phyloP scores from a whole-genome alignment of 2,329 filamentous ascomycete genomes.

The Lasiodiplodia gonubiensis region DNA sequence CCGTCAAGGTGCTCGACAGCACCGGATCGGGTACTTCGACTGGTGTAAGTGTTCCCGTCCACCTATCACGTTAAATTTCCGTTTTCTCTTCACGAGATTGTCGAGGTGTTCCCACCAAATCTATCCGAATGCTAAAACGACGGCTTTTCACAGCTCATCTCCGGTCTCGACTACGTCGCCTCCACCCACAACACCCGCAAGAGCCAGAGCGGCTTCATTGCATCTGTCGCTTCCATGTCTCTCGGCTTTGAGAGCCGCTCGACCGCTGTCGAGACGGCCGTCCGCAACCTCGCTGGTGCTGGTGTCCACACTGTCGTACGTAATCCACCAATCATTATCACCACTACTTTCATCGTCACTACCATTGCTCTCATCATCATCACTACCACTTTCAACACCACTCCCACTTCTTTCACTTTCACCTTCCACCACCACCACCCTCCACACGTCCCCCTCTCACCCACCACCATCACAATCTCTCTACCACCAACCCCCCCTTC shows the following conservation, averaged over 20 bases:
- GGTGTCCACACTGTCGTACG: slow-evolving; percentile 47
- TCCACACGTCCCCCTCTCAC: neutral
- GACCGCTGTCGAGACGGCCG: slow-evolving; percentile 44
- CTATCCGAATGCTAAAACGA: neutral
- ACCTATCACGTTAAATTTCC: too few relatives aligned
- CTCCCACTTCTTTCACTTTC: too few relatives aligned
- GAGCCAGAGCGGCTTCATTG: slow-evolving; percentile 45
- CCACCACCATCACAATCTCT: too few relatives aligned
- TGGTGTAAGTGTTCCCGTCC: neutral
- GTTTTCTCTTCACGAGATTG: neutral
- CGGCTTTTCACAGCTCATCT: slow-evolving; percentile 39
- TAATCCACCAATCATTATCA: too few relatives aligned
- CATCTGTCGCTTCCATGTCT: slow-evolving; percentile 56
- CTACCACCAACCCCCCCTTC: too few relatives aligned
- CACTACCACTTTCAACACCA: too few relatives aligned
- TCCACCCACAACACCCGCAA: slow-evolving; percentile 51
- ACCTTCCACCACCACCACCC: neutral
- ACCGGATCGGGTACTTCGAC: slow-evolving; percentile 7
- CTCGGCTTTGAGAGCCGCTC: slow-evolving; percentile 45
- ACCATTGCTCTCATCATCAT: too few relatives aligned
- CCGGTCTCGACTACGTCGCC: slow-evolving; percentile 56
- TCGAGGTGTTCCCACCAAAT: neutral
- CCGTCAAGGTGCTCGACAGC: slow-evolving; percentile 44
- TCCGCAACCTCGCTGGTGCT: slow-evolving; percentile 42
- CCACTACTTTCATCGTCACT: neutral